Conservation (phyloP, 768 basidiomycete species). For the Cystoderma amianthinum region DNA sequence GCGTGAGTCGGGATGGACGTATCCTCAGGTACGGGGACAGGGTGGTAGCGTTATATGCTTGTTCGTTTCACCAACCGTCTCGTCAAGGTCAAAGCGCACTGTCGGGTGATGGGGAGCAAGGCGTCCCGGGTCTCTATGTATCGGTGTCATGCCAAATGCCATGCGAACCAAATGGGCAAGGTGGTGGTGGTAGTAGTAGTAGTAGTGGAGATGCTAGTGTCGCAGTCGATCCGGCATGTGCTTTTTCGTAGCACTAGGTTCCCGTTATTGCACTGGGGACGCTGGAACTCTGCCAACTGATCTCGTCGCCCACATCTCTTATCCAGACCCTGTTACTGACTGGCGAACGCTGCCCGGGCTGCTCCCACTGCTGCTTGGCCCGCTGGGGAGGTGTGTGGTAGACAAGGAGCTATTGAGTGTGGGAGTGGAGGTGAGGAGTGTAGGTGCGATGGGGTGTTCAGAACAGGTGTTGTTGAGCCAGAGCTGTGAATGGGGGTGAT, state of each 20-base stretch:
- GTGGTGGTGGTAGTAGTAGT: slow-evolving; percentile 51
- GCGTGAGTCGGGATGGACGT: no score
- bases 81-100: no score
- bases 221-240: no score
- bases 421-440: no score
- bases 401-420: no score
- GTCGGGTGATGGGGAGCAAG: no score
- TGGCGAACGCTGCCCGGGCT: slow-evolving; percentile 50
- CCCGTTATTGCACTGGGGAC: slow-evolving; percentile 37
- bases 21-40: slow-evolving; percentile 68
- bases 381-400: slow-evolving; percentile 59
- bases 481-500: no score
- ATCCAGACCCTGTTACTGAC: slow-evolving; percentile 7
- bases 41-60: slow-evolving; percentile 88
- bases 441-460: no score
- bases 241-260: no score
- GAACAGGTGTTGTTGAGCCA: no score
- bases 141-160: slow-evolving; percentile 92
- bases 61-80: slow-evolving; percentile 77
- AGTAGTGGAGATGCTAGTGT: no score
- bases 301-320: slow-evolving; percentile 5
- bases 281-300: slow-evolving; percentile 52
- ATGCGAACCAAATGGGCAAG: slow-evolving; percentile 80
- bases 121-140: no score
- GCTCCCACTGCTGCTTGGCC: slow-evolving; percentile 58